Base-by-base conservation (phyloP, 2,329 filamentous ascomycete genomes). In the Aureobasidium uvarum region DNA sequence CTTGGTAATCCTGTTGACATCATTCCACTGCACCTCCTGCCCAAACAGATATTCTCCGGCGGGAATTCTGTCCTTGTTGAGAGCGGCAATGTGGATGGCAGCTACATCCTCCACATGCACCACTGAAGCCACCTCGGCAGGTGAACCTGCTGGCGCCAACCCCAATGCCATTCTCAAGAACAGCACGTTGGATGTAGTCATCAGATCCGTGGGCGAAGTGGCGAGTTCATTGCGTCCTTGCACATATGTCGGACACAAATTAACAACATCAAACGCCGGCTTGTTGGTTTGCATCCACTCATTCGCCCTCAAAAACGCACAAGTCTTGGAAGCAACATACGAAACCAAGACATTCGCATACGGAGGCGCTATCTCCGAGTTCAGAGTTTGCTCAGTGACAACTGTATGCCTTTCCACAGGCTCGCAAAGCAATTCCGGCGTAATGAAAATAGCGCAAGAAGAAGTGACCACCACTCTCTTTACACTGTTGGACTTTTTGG, bases 381-480 rank as follows among this genome's bases (percentile, higher is more conserved):
- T 62, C 6, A 70, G 67, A 18, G 48, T 39, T 4, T 70, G 66
- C 6, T 68, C 67, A 1, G 33, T 59, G 65, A 67, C 59, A 11
- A 62, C 39, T 3, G 67, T 63, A 56, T 43, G 66, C 8, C 58
- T 25, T 7, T 67, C 63, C 16, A 62, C 62, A 36, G 54, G 52
- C 2, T 41, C 59, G 28, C 45, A 28, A 18, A 65, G 45, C 14
- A 66, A 39, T 16, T 67, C 48, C 33, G 69, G 54, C 11, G 67
- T 65, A 8, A 69, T 66, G 20, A 71, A 65, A 36, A 70, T 66
- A 33, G 68, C 66, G 50, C 69, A 66, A 43, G 70, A 73, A 20
- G 69, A 70, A 14, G 80, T 81, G 58, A 82, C 77, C 20, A 81
- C 76, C 10, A 82, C 69, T 16, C 77, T 74, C 64, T 75, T 72